Conservation (phyloP, 768 basidiomycete genomes). For the Mycena olivaceomarginata region DNA sequence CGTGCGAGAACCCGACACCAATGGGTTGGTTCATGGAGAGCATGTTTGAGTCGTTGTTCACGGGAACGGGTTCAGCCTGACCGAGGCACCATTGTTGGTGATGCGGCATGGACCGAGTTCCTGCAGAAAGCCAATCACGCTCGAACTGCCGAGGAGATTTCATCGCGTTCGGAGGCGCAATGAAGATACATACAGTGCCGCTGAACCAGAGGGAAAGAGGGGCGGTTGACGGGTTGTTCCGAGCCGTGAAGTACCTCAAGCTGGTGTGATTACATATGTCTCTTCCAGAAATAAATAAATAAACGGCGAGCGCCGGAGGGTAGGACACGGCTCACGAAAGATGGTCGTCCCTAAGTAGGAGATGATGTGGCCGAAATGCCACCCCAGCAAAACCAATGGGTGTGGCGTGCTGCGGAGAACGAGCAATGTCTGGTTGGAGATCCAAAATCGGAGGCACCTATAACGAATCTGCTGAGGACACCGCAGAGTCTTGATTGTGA, state of each 20-base stretch:
- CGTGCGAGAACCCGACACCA: slow-evolving; percentile 79
- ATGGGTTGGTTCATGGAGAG: slow-evolving; percentile 80
- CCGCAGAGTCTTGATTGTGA: too few species aligned
- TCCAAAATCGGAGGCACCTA: too few species aligned
- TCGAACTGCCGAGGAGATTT: slow-evolving; percentile 59
- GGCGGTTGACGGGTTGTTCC: slow-evolving; percentile 74
- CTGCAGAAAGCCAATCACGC: slow-evolving; percentile 81
- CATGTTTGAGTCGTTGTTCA: slow-evolving; percentile 76
- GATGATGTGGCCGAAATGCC: too few species aligned
- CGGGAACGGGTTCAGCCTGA: slow-evolving; percentile 71
- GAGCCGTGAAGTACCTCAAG: slow-evolving; percentile 83
- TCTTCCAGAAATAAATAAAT: too few species aligned
- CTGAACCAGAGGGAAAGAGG: slow-evolving; percentile 83
- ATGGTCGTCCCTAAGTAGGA: too few species aligned
- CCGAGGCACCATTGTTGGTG: slow-evolving; percentile 69
- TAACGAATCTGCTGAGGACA: too few species aligned
- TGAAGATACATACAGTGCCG: slow-evolving; percentile 64
- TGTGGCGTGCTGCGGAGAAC: too few species aligned
- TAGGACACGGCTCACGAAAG: too few species aligned
- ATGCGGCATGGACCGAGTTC: slow-evolving; percentile 86
- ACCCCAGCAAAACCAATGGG: too few species aligned
- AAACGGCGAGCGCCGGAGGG: too few species aligned
- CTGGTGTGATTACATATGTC: slow-evolving; percentile 50
- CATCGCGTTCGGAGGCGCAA: slow-evolving; percentile 24
- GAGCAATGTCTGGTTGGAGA: too few species aligned